These are phyloP conservation scores for Botryotinia narcissicola DNA, from an alignment of 2,329 filamentous ascomycete species.

Conservation along the genomic window DNA sequence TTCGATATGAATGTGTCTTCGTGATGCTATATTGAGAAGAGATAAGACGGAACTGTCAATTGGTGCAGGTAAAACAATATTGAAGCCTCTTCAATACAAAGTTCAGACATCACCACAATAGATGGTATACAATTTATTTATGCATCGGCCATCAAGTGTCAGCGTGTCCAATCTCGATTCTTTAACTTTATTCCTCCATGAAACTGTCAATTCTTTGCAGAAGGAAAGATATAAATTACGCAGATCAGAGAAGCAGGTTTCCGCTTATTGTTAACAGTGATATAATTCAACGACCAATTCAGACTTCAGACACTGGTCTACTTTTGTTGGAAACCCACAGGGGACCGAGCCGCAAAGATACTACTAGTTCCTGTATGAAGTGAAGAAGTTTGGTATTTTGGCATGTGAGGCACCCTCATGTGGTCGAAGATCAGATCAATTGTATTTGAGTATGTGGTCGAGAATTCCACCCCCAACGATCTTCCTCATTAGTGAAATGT, in stretches of 20 bases:
- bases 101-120: neutral
- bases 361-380: neutral
- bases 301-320: neutral
- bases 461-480: neutral
- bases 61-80: neutral
- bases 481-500: neutral
- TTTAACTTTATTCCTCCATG: neutral
- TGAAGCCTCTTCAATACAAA: neutral
- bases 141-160: neutral
- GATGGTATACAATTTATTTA: neutral
- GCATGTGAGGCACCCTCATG: neutral
- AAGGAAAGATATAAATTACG: neutral
- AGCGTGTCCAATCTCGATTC: neutral
- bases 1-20: neutral
- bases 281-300: neutral
- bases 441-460: neutral
- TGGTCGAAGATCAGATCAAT: neutral
- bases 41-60: neutral
- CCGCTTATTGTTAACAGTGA: neutral
- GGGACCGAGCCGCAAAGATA: neutral
- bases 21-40: neutral
- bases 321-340: neutral
- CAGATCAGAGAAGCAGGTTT: neutral
- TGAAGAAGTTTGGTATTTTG: neutral
- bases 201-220: neutral